Base-by-base conservation (phyloP, 2,329 filamentous ascomycete species). In the Nannizziopsis barbatae region DNA sequence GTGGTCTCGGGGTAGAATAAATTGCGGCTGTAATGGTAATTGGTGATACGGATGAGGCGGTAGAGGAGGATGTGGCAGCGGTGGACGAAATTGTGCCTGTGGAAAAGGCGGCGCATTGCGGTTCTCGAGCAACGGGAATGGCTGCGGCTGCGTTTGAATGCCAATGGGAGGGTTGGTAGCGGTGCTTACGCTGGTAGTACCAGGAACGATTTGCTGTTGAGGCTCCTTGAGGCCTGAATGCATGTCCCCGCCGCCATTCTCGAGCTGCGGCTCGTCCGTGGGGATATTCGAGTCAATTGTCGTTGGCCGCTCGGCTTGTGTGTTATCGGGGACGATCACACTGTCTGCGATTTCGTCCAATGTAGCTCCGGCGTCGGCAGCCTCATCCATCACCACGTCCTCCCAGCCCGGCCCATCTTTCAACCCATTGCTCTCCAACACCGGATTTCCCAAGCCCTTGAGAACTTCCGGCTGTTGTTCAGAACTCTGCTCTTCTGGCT, bases 341-440 rank as follows among this genome's bases (percentile, higher is more conserved):
- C 37, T 18, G 18, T 11, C 41, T n/a, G 27, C 38, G 30, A 47
- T 36, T 11, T 30, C 38, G 18, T 42, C 45, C 5, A 39, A 14
- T 8, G 31, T 18, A n/a, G 45, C 18, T 17, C 22, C 38, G 20
- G 15, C 12, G 15, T 22, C 35, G 15, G 6, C 45, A 9, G 18
- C 17, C 15, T 38, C 30, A 42, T 47, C 45, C 8, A 32, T 32
- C 38, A 47, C 42, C 2, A 47, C 42, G 27, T 30, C 37, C 41
- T 42, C 45, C 45, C 45, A 47, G 41, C 27, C 45, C 20, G 41
- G 30, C 38, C 31, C 45, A 11, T 32, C 38, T 30, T 47, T 47
- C 5, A 37, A n/a, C 8, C 20, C 17, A 17, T 11, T 10, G 11
- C n/a, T 27, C 4, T 14, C 30, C 37, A n/a, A 18, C 11, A 7